A percentile compares a stretch with the other conserved stretches of the same genome.
Evolutionary conservation across 225 moss, liverwort and hornwort species (phyloP).

Genomic region (Thuidium tamariscinum): DNA sequence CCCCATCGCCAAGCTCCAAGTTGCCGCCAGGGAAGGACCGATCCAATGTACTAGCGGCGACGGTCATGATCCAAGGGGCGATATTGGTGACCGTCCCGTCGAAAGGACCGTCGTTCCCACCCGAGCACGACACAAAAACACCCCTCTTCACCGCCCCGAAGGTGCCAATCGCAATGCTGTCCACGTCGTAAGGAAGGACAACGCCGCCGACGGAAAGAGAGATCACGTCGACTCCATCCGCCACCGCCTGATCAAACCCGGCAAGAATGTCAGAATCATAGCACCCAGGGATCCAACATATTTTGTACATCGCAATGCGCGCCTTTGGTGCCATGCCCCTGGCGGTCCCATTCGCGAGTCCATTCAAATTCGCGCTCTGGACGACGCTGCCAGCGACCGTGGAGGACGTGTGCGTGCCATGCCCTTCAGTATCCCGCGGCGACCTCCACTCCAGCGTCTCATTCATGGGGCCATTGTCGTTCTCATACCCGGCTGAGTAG

Average conservation of each 20-base stretch:
- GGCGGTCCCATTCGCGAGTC: not conserved
- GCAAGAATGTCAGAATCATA: not conserved
- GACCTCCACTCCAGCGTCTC: constrained; percentile 17
- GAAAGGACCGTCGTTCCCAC: constrained; percentile 48
- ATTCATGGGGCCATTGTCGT: not conserved
- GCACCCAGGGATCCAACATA: constrained; percentile 9
- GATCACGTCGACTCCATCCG: constrained; percentile 66
- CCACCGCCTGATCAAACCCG: constrained; percentile 22
- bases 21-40: constrained; percentile 34
- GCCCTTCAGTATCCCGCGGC: constrained; percentile 46
- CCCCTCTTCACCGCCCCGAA: constrained; percentile 47
- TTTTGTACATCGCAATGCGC: constrained; percentile 15
- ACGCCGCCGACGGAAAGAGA: constrained; percentile 47
- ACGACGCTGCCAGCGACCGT: constrained; percentile 32
- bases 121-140: constrained; percentile 49
- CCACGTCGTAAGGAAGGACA: not conserved
- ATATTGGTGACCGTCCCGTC: constrained; percentile 22
- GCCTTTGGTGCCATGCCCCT: constrained; percentile 16
- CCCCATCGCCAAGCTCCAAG: constrained; percentile 4
- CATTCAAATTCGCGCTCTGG: not conserved
- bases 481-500: constrained; percentile 6
- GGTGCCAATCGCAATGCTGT: constrained; percentile 37
- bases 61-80: constrained; percentile 70
- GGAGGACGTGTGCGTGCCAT: constrained; percentile 71
- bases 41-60: constrained; percentile 63